Base-by-base conservation (phyloP, 1,284 basidiomycete genomes). In the Pseudozyma sp. region DNA sequence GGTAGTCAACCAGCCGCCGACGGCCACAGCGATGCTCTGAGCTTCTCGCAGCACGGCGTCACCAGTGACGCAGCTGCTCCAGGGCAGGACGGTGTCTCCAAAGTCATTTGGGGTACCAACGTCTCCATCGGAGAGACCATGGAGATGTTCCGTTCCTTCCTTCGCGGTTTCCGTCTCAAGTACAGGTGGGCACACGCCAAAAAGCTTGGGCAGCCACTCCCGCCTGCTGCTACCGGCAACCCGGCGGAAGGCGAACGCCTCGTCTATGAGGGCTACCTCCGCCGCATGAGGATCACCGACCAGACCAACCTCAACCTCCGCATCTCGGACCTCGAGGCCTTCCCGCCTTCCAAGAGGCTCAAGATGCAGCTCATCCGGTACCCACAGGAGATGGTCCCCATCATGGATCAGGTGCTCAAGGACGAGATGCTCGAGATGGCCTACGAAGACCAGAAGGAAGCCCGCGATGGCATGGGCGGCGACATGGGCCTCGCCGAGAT, bases 331-430 rank as follows among this genome's bases (percentile, higher is more conserved):
- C 86, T 99, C n/a, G 88, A 91, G 31, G 90, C 95, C 0, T 99
- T 92, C 84, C 93, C 94, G 0, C 90, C 92, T 7, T 90, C 90
- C 67, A 91, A 90, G 82, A 94, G 94, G 85, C 87, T 97, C 34
- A 80, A 79, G 47, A 70, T 78, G 58, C 83, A 85, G 72, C 77
- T 98, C 13, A 85, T 91, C 73, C 94, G 94, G 82, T 99, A 96
- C 84, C 97, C 96, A 0, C 94, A 97, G 85, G 96, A 99, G 87
- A 90, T 98, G 54, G 89, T 99, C 44, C 96, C 96, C 3, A 93
- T 94, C 54, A 94, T 97, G 91, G 97, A 99, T 87, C 93, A 95
- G 81, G 92, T 94, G 0, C 87, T 98, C 75, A 94, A 95, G 85
- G 95, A 98, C 68, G 84, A 78, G 54, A 84, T 84, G 78, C 74